Base-by-base conservation (phyloP, 2,329 filamentous ascomycete species). In the Fusarium decemcellulare region DNA sequence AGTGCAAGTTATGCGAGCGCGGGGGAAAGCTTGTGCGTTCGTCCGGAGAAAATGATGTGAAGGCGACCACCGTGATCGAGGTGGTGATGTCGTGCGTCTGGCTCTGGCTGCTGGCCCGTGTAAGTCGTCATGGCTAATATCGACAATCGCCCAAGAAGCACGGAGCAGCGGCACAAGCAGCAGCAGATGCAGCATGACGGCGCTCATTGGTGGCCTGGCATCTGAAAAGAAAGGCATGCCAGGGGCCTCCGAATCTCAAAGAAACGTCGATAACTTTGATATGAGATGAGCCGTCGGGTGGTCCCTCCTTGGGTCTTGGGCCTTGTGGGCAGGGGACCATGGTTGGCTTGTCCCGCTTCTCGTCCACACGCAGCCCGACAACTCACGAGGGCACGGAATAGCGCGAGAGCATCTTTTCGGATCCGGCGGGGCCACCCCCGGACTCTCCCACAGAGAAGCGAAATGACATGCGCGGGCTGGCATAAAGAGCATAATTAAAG, bases 401-500 rank as follows among this genome's bases (percentile, higher is more conserved):
- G 67, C 42, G 69, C 32, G 44, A 63, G 54, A 51, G 47, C 53
- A 37, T 15, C 65, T 46, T 55, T 65, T 68, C 62, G 63, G 56
- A 71, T 64, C 60, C 55, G 61, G 72, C 65, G 64, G 71, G 67
- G 63, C 59, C 63, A 68, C 65, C 74, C 63, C 72, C 68, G 65
- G 75, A 74, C 72, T 72, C 73, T 62, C 70, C 67, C 63, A 73
- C 59, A 71, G 23, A 65, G 72, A 76, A 79, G 75, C 74, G 76
- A 78, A 61, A 79, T 78, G 72, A 75, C 66, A 71, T 67, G 63
- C 65, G 64, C 68, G 56, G 68, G 63, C 58, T 65, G 67, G 74
- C 73, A 75, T 74, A 75, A 75, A 71, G 59, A 61, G 72, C 61
- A 75, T 72, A 75, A 75, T 75, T 61, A 71, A 73, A 74, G 59